Evolutionary conservation across 2,329 filamentous ascomycete genomes (phyloP).

Genomic region (Septoria petroselini): DNA sequence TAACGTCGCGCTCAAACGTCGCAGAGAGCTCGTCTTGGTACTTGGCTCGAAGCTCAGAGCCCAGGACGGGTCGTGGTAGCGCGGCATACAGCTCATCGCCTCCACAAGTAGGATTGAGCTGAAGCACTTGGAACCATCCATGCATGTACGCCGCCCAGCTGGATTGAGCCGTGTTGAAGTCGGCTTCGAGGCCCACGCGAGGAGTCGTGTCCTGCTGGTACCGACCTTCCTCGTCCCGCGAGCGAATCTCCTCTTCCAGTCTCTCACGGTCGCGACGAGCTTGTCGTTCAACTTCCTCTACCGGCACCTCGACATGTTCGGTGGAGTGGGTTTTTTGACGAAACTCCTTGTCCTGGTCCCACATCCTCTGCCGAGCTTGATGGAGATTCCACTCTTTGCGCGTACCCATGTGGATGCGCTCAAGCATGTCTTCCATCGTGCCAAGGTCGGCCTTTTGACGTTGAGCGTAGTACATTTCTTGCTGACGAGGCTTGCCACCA

Average conservation of each 20-base stretch:
- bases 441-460: no score
- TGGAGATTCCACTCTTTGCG: no score
- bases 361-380: not conserved
- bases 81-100: not conserved
- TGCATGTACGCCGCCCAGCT: constrained; percentile 9
- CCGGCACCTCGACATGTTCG: not conserved
- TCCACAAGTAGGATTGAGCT: not conserved
- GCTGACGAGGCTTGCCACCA: no score
- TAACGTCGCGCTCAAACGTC: constrained; percentile 8
- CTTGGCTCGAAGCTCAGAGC: not conserved
- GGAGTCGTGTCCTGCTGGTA: no score
- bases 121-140: constrained; percentile 7
- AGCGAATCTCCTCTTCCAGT: constrained; percentile 8
- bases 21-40: not conserved
- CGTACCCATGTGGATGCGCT: no score
- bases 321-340: not conserved
- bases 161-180: constrained; percentile 2
- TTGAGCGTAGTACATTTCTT: no score
- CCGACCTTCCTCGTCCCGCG: not conserved
- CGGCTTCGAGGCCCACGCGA: not conserved
- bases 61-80: constrained; percentile 5
- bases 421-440: no score
- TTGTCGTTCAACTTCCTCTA: not conserved
- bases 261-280: not conserved
- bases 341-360: not conserved